Evolutionary conservation across 306 rosid genomes (phyloP), one percentile per base, ranked within the genome.

Genomic region (Canavalia gladiata): DNA sequence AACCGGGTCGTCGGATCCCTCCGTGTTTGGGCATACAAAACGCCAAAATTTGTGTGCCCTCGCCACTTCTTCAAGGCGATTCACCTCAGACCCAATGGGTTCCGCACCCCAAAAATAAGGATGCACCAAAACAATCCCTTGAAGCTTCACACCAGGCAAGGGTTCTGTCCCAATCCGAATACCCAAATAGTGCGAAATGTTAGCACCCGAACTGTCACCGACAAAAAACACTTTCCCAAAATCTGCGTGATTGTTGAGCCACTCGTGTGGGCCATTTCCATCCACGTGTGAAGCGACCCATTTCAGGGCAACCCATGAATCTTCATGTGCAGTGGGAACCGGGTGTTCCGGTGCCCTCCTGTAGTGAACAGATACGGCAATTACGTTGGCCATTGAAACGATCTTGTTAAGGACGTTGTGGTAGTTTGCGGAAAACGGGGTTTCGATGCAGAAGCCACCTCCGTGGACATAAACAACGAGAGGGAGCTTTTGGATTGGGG

Each of bases 121-220:
- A 83, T 92, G 98, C 18, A 89, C 84, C 62, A 89, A 47, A 11
- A 29, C 79, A 50, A 82, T 28, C 59, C 95, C 98, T 37, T 81
- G 73, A 3, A 92, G 46, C 39, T 58, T 84, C 41, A 89, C 28
- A 30, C 91, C 90, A 1, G 7, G 29, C 28, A 88, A 31, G 0
- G 86, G 88, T 5, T 91, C 95, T 0, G 6, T 0, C 4, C 95
- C 92, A 2, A 78, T 59, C 72, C 91, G 88, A 66, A 90, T 6
- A 0, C 82, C 98, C 86, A 86, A 65, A 49, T 89, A 77, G 74
- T 89, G 90, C 1, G 90, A 81, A 10, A 92, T 73, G 12, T 90
- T 92, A 1, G 85, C 98, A 7, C 98, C 98, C 0, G 95, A 92
- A 50, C 96, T 94, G 49, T 94, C 98, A 2, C 97, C 98, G 0